A percentile compares a stretch with the other conserved stretches of the same genome.
Evolutionary conservation across 2,329 filamentous ascomycete genomes (phyloP).

Genomic region (Cladophialophora immunda): DNA sequence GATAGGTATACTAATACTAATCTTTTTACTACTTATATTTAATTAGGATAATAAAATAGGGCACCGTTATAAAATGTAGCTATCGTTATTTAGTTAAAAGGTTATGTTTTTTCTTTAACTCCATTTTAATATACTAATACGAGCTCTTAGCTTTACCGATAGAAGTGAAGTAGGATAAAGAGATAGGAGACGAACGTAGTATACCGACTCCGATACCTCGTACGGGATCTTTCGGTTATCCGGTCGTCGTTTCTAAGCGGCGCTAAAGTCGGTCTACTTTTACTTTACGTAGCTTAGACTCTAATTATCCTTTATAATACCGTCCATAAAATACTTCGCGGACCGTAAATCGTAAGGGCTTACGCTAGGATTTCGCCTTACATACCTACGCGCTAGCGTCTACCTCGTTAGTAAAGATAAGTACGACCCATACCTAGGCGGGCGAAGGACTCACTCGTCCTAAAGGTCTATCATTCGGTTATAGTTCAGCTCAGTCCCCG

Average conservation of each 20-base stretch:
- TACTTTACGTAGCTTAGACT: conserved; percentile 29
- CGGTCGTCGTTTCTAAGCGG: conserved; percentile 34
- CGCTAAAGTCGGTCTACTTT: conserved; percentile 37
- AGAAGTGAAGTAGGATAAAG: conserved; percentile 10
- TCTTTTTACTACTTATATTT: conserved; percentile 38
- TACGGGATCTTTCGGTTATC: conserved; percentile 34
- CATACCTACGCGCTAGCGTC: conserved; percentile 34
- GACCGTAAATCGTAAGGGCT: conserved; percentile 35
- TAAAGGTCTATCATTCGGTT: conserved; percentile 35
- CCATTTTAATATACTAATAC: conserved; percentile 37
- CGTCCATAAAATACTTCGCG: conserved; percentile 37
- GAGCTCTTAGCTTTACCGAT: conserved; percentile 23
- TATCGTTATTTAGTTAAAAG: conserved; percentile 33
- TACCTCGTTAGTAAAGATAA: conserved; percentile 25
- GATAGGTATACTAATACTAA: conserved; percentile 34
- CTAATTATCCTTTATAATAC: conserved; percentile 30
- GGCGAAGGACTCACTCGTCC: conserved; percentile 34
- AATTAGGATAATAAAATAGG: conserved; percentile 36
- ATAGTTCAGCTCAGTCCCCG: conserved; percentile 39
- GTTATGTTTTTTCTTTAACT: conserved; percentile 28
- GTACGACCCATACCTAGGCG: conserved; percentile 19
- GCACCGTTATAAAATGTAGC: conserved; percentile 36
- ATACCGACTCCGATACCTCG: conserved; percentile 33
- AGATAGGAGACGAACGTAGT: conserved; percentile 32
- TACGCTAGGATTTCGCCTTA: conserved; percentile 36